Conservation (phyloP, 2,329 filamentous ascomycete species). For the Stagonosporopsis chrysanthemi region DNA sequence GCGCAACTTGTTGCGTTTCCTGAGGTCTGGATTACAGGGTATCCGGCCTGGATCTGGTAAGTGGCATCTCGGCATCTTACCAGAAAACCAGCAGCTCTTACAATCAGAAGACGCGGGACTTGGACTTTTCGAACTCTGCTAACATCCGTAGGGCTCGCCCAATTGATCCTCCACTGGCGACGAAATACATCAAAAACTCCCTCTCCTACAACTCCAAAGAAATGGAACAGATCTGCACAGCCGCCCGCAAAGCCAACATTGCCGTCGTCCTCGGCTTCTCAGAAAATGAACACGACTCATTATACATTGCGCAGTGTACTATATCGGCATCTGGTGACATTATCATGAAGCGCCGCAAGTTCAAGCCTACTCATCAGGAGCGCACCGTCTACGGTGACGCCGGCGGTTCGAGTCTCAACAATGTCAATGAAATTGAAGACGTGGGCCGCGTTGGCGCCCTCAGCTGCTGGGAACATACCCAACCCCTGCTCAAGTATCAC, state of each 20-base stretch:
- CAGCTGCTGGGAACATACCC: conserved; percentile 53
- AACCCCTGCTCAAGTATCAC: conserved; percentile 54
- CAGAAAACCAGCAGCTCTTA: background rate
- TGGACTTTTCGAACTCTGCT: background rate
- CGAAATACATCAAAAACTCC: conserved; percentile 56
- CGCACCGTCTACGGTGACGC: conserved; percentile 54
- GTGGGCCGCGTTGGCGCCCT: conserved; percentile 45
- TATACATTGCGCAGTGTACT: conserved; percentile 53
- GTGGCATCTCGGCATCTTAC: conserved; percentile 6
- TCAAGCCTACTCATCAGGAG: conserved; percentile 56
- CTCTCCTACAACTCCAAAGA: conserved; percentile 52
- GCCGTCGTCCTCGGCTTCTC: conserved; percentile 52
- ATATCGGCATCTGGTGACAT: conserved; percentile 47
- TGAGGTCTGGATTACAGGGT: conserved; percentile 57
- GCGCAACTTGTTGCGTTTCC: conserved; percentile 62
- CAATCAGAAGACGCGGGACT: background rate
- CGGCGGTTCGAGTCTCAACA: conserved; percentile 42
- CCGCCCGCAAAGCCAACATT: conserved; percentile 45
- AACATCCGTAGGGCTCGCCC: conserved; percentile 47
- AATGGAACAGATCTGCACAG: conserved; percentile 53
- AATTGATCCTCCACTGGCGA: conserved; percentile 51
- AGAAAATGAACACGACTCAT: conserved; percentile 47
- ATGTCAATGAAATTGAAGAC: conserved; percentile 43
- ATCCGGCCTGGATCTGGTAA: conserved; percentile 58
- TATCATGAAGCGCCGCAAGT: conserved; percentile 50